Percentiles rank a stretch among this genome's conserved stretches.
Evolutionary conservation across 2,329 filamentous ascomycete species (phyloP).

Genomic region (Zymoseptoria crescenta): DNA sequence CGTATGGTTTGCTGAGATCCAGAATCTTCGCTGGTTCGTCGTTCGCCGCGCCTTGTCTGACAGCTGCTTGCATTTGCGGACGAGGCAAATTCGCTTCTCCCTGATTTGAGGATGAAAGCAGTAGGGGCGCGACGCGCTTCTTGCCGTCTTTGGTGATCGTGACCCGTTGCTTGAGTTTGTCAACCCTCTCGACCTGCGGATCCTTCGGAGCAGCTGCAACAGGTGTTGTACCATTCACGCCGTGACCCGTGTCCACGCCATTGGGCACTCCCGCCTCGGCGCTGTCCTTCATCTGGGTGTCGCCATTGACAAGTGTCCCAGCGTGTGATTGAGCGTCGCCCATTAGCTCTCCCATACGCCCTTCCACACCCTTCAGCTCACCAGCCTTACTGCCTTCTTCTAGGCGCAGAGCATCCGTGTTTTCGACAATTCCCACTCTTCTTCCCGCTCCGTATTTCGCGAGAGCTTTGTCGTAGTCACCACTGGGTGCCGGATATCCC

Average conservation of each 20-base stretch:
- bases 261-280: constrained; percentile 12
- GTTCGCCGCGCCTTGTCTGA: constrained; percentile 45
- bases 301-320: constrained; percentile 35
- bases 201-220: constrained; percentile 36
- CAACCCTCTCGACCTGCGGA: constrained; percentile 51
- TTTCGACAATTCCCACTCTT: constrained; percentile 86
- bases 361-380: constrained; percentile 82
- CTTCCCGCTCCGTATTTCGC: constrained; percentile 87
- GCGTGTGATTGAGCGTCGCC: constrained; percentile 62
- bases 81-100: constrained; percentile 84
- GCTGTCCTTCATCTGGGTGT: constrained; percentile 39
- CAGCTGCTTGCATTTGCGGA: constrained; percentile 74
- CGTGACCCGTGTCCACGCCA: constrained; percentile 12
- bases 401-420: constrained; percentile 76
- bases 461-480: constrained; percentile 87
- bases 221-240: constrained; percentile 39
- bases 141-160: constrained; percentile 95
- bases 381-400: constrained; percentile 84
- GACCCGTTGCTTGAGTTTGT: constrained; percentile 78
- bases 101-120: constrained; percentile 76
- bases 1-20: constrained; percentile 87
- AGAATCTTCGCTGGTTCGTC: constrained; percentile 53
- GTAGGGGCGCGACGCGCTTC: constrained; percentile 84
- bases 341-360: constrained; percentile 97
- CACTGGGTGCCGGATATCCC: constrained; percentile 74